Conservation (phyloP, 345 rosid genomes). For the Hibiscus syriacus region DNA sequence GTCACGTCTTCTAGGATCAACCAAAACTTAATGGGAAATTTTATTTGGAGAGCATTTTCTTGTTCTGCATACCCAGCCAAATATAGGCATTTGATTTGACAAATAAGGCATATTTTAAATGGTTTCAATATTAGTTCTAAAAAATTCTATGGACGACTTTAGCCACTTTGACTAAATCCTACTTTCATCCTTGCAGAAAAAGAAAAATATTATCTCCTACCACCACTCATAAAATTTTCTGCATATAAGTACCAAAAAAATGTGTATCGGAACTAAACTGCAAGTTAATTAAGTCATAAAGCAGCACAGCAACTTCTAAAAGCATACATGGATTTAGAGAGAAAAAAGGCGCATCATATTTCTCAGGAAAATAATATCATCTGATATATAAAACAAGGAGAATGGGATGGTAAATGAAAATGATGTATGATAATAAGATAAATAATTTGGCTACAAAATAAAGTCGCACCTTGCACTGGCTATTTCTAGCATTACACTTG, state of each 20-base stretch:
- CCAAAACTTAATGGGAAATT: not conserved
- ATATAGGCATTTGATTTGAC: not conserved
- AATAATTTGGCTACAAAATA: not conserved
- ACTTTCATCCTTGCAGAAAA: not conserved
- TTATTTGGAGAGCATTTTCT: not conserved
- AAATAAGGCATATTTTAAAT: not conserved
- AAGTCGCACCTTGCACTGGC: constrained; percentile 83
- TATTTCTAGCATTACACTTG: constrained; percentile 74
- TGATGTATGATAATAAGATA: not conserved
- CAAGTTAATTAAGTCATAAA: not conserved
- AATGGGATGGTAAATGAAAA: no score
- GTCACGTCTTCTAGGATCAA: not conserved
- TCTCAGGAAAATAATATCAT: not conserved
- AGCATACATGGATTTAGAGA: not conserved
- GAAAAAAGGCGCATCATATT: no score
- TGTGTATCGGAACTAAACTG: not conserved
- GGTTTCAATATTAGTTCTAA: not conserved
- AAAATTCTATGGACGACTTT: not conserved
- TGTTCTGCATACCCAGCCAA: not conserved
- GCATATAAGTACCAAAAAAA: not conserved
- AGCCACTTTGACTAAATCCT: no score
- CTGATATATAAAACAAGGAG: no score
- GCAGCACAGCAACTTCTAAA: not conserved
- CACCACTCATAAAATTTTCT: not conserved
- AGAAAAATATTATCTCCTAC: not conserved